Evolutionary conservation across 768 basidiomycete species (phyloP), one percentile per base, ranked within the genome.

Genomic region (Boletus reticuloceps): DNA sequence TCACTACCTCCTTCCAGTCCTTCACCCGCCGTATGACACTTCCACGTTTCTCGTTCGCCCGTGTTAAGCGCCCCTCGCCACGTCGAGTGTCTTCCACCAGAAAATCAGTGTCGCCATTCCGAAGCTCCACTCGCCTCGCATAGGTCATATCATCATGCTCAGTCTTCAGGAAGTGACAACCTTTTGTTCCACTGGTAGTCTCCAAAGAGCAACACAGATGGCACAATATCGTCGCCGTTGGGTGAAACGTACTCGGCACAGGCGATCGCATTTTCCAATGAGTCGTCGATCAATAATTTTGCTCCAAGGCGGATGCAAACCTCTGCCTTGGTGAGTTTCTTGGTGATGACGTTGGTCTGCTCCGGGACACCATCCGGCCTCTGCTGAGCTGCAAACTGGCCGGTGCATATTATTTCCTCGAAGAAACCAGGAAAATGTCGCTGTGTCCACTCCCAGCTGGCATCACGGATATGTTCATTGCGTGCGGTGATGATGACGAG

Each of bases 401-500:
- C 88, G 0, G 86, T 91, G 68, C 85, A 91, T 50, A 91, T 79
- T 10, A 88, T 71, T 50, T 75, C 79, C 20, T 83, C 76, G 53
- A 88, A 85, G 19, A 79, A 59, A 13, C 83, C 86, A 31, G 86
- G 83, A 61, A 87, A 86, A 67, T 89, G 75, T 54, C 75, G 73
- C 34, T 83, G 75, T 12, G 86, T 70, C 89, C 91, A 92, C 40
- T 75, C 72, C 77, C 83, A 83, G 52, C 82, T 89, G 43, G 79
- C 73, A 44, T 82, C 80, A 14, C 81, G 77, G 50, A 79, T 71
- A 36, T 79, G 77, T 51, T 79, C 72, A 25, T 76, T 74, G 59
- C 91, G 75, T n/a, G 91, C 88, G 10, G 91, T 93, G 47, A 93
- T 82, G 58, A 92, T 82, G 51, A 89, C 77, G 46, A 93, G 73